Percentiles rank a stretch among this genome's conserved stretches.
These are phyloP conservation scores for Debaryomyces subglobosus DNA, from an alignment of 1,139 yeast genomes.

Conservation along the genomic window DNA sequence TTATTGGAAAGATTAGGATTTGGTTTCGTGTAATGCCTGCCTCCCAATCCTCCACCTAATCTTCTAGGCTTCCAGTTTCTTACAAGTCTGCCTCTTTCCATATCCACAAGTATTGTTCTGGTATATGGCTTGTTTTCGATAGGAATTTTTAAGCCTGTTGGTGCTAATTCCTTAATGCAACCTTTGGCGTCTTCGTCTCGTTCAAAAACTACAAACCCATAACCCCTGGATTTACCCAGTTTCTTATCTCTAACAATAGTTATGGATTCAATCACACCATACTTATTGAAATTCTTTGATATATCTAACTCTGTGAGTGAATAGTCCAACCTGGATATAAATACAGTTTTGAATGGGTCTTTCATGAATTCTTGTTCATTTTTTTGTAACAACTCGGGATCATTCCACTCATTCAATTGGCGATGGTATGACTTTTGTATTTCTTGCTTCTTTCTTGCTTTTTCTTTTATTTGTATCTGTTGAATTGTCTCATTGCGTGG, in stretches of 20 bases:
- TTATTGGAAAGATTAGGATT: slow-evolving; percentile 44
- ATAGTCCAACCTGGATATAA: slow-evolving; percentile 73
- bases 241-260: slow-evolving; percentile 64
- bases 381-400: slow-evolving; percentile 52
- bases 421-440: slow-evolving; percentile 32
- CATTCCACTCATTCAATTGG: slow-evolving; percentile 46
- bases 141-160: slow-evolving; percentile 46
- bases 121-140: slow-evolving; percentile 18
- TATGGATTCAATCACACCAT: slow-evolving; percentile 71
- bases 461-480: slow-evolving; percentile 28
- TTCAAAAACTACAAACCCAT: slow-evolving; percentile 80
- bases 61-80: slow-evolving; percentile 82
- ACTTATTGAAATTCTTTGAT: slow-evolving; percentile 60
- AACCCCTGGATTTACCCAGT: slow-evolving; percentile 68
- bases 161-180: slow-evolving; percentile 63
- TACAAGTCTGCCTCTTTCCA: slow-evolving; percentile 78
- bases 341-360: slow-evolving; percentile 80
- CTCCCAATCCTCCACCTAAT: slow-evolving; percentile 70
- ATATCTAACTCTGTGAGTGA: slow-evolving; percentile 69
- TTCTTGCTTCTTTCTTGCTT: slow-evolving; percentile 22
- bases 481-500: slow-evolving; percentile 30
- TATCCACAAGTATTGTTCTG: slow-evolving; percentile 70
- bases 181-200: slow-evolving; percentile 56
- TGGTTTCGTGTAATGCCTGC: slow-evolving; percentile 52
- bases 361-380: slow-evolving; percentile 60